Conservation (phyloP, 2,329 filamentous ascomycete species). For the Claviceps africana region DNA sequence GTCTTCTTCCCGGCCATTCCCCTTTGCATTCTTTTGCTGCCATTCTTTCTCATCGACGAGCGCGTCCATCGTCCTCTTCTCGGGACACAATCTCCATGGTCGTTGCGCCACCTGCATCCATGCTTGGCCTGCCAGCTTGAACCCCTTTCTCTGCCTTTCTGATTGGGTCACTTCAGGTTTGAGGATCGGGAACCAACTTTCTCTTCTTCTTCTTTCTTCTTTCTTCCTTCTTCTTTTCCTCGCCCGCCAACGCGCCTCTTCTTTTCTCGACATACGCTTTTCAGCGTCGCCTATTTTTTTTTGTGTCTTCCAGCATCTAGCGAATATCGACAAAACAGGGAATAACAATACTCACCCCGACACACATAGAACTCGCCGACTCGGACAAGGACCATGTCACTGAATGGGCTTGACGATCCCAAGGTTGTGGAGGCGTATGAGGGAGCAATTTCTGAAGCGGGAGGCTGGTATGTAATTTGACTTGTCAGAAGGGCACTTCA, state of each 20-base stretch:
- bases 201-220: not conserved
- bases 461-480: conserved; percentile 68
- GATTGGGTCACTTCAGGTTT: not conserved
- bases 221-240: no score
- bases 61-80: not conserved
- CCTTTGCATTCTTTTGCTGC: not conserved
- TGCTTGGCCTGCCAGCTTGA: not conserved
- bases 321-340: not conserved
- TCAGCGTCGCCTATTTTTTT: not conserved
- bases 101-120: not conserved
- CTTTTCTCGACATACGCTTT: not conserved
- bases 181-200: not conserved
- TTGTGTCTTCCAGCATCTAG: not conserved
- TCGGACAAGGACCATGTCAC: conserved; percentile 54
- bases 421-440: conserved; percentile 77
- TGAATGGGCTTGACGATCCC: conserved; percentile 81
- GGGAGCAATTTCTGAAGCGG: conserved; percentile 63
- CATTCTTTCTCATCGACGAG: not conserved
- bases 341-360: not conserved
- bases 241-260: not conserved
- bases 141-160: not conserved
- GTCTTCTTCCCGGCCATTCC: not conserved
- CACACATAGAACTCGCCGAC: not conserved
- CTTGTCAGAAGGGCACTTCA: not conserved
- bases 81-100: not conserved